A percentile compares a stretch with the other conserved stretches of the same genome.
These are phyloP conservation scores for Samsoniella hepiali DNA, from an alignment of 2,329 filamentous ascomycete species.

Conservation along the genomic window DNA sequence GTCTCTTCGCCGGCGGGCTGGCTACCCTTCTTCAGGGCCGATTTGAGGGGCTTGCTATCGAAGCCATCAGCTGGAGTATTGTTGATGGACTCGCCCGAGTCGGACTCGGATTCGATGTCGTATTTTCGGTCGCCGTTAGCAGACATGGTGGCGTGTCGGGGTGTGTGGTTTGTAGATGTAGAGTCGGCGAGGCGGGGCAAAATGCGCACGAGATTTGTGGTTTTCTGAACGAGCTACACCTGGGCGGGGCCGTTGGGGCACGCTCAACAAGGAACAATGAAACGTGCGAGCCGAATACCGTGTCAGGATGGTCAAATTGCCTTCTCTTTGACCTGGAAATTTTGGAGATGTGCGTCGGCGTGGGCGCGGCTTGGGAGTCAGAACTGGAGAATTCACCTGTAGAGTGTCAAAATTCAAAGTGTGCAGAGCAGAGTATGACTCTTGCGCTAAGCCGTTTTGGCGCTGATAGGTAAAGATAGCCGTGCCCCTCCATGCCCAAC, in stretches of 20 bases:
- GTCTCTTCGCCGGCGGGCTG: constrained; percentile 55
- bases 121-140: constrained; percentile 60
- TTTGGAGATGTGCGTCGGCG: constrained; percentile 12
- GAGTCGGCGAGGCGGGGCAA: constrained; percentile 17
- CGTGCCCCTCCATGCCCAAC: constrained; percentile 31
- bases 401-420: constrained; percentile 42
- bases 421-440: constrained; percentile 39
- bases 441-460: constrained; percentile 36
- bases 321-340: background rate
- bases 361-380: constrained; percentile 23
- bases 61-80: constrained; percentile 53
- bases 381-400: constrained; percentile 33
- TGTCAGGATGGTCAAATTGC: background rate
- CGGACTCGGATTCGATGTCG: constrained; percentile 70
- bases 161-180: constrained; percentile 11
- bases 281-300: background rate
- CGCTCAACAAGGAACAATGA: background rate
- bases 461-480: constrained; percentile 37
- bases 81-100: constrained; percentile 62
- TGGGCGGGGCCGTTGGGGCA: constrained; percentile 11
- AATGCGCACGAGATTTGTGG: constrained; percentile 21
- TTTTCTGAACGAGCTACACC: constrained; percentile 8
- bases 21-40: constrained; percentile 74
- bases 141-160: constrained; percentile 43
- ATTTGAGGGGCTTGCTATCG: constrained; percentile 71